Evolutionary conservation across 2,329 filamentous ascomycete species (phyloP), one percentile per base, ranked within the genome.

Genomic region (Volutella citrinella): DNA sequence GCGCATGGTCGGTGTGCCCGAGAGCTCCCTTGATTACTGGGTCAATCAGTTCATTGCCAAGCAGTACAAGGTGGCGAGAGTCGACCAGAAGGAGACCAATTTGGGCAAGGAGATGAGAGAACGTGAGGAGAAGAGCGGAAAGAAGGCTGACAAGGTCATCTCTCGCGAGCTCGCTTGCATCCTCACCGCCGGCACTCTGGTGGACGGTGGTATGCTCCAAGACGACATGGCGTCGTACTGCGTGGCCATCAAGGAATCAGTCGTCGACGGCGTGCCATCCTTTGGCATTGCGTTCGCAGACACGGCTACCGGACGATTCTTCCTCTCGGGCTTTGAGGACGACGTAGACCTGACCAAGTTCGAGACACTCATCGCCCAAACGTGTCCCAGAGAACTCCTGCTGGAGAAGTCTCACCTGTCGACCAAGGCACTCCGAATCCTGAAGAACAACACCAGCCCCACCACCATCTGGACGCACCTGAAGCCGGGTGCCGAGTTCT

Each of bases 31-130:
- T n/a, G 87, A 93, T 54, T 82, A 93, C 59, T 98, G 93, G 93
- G 89, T 93, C 36, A 95, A 94, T 53, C 93, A 98, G 54, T 98
- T 98, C 52, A 90, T 98, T 24, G 93, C 91, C 38, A 97, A 97
- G 61, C 93, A 94, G 20, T 95, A 82, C 77, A 98, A 98, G 64
- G 94, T 98, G 34, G 93, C 93, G 7, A 77, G 91, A 13, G 93
- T 98, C 16, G 93, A 97, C 59, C 93, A 98, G 60, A 90, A 90
- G 73, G 93, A 98, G 65, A 95, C 89, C 20, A 93, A 93, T 3
- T 68, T 98, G 8, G 90, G 84, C 38, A 98, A 98, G 59, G 91
- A 98, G 62, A 97, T 98, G 93, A 84, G 93, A n/a, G 93, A 98
- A 62, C 79, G 91, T 30, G 87, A 85, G 43, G 76, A 73, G 36